Evolutionary conservation across 192 early-diverging fungal species (phyloP).

Genomic region (Rhizophagus sp.): DNA sequence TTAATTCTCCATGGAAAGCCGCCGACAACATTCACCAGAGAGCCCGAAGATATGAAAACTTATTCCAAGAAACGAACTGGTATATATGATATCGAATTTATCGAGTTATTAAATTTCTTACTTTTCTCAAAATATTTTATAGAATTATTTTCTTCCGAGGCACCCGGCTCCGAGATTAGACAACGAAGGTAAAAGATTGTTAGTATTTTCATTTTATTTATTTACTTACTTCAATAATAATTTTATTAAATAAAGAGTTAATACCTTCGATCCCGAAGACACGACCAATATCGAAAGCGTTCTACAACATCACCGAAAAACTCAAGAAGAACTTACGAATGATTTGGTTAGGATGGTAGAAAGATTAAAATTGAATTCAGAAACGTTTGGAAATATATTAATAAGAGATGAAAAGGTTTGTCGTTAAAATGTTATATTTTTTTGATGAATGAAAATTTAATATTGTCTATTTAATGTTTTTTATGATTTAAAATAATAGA

Average conservation of each 20-base stretch:
- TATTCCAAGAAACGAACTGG: not conserved
- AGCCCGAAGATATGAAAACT: not conserved
- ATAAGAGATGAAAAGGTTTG: conserved; percentile 44
- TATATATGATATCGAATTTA: not conserved
- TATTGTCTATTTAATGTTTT: not conserved
- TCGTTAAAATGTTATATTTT: no score
- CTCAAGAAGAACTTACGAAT: conserved; percentile 51
- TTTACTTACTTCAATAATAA: not conserved
- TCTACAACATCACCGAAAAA: conserved; percentile 50
- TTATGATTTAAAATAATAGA: conserved; percentile 26
- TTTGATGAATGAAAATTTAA: not conserved
- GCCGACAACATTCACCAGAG: not conserved
- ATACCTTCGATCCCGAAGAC: conserved; percentile 33
- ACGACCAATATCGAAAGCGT: conserved; percentile 42
- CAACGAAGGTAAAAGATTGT: conserved; percentile 20
- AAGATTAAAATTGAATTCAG: conserved; percentile 50
- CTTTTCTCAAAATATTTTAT: not conserved
- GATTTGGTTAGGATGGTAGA: conserved; percentile 50
- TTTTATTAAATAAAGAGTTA: not conserved
- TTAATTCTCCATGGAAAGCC: not conserved
- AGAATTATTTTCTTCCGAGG: conserved; percentile 29
- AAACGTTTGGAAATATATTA: conserved; percentile 46
- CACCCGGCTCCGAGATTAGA: not conserved
- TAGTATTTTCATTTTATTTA: not conserved
- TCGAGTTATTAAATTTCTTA: not conserved